A percentile compares a stretch with the other conserved stretches of the same genome.
phyloP scores from a whole-genome alignment of 805 yeast genomes.

The Candida ovalis region DNA sequence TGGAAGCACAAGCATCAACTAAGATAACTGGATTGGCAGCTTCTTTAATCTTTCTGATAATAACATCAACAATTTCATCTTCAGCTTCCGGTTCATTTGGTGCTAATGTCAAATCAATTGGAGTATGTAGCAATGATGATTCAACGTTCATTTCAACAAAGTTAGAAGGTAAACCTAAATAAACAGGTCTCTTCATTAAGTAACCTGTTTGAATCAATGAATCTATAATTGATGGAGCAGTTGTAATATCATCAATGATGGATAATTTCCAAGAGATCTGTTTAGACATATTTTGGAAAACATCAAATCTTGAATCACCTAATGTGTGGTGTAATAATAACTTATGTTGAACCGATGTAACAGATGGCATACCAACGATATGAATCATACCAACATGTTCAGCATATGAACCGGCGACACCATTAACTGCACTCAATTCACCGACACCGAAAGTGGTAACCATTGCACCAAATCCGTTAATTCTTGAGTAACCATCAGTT shows the following conservation, averaged over 20 bases:
- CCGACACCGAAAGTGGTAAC: conserved; percentile 92
- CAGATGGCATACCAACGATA: conserved; percentile 83
- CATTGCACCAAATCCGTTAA: conserved; percentile 70
- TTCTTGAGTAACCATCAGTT: conserved; percentile 84
- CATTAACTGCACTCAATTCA: conserved; percentile 79
- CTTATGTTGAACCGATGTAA: conserved; percentile 67
- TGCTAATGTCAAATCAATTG: conserved; percentile 57
- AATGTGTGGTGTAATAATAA: conserved; percentile 77
- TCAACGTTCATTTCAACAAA: conserved; percentile 65
- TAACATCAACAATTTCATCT: conserved; percentile 53
- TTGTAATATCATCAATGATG: conserved; percentile 55
- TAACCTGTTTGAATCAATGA: conserved; percentile 69
- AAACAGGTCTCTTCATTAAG: conserved; percentile 74
- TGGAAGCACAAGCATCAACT: conserved; percentile 83
- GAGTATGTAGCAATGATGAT: conserved; percentile 52
- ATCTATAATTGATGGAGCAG: conserved; percentile 72
- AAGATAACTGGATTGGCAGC: conserved; percentile 71
- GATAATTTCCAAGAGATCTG: conserved; percentile 66
- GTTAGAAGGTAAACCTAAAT: conserved; percentile 80
- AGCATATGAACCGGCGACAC: conserved; percentile 84
- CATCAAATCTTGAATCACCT: conserved; percentile 80
- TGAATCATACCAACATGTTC: conserved; percentile 85
- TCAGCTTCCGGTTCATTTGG: conserved; percentile 61
- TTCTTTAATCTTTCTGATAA: conserved; percentile 47
- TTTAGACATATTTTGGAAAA: conserved; percentile 74